Percentiles rank a stretch among this genome's conserved stretches.
Conservation (phyloP, 108 stramenopile species). For the Aurantiochytrium sp. region DNA sequence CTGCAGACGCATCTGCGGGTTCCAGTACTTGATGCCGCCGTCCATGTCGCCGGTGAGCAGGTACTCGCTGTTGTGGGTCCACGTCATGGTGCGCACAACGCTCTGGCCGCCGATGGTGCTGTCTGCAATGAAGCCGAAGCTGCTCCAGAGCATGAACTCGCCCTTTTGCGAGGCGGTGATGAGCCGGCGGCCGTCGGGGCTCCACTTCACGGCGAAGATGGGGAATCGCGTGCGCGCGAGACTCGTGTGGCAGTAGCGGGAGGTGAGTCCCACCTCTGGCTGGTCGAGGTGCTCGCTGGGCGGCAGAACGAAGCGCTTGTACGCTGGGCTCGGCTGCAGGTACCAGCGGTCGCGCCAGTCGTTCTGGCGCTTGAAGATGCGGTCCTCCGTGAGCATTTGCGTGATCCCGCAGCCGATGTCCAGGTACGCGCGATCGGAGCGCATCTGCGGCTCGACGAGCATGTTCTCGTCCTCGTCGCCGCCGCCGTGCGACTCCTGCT, state of each 20-base stretch:
- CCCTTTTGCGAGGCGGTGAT: conserved; percentile 25
- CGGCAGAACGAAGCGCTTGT: conserved; percentile 15
- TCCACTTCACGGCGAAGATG: conserved; percentile 33
- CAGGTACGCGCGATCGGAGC: conserved; percentile 3
- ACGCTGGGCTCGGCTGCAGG: not conserved
- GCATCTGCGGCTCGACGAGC: conserved; percentile 28
- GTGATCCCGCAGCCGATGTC: not conserved
- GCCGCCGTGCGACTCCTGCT: not conserved
- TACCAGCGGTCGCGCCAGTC: conserved; percentile 21
- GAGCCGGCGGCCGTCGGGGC: conserved; percentile 29
- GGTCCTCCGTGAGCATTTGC: conserved; percentile 11
- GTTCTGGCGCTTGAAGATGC: not conserved
- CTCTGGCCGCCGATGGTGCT: conserved; percentile 75
- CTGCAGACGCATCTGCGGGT: conserved; percentile 79
- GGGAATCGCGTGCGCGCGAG: not conserved
- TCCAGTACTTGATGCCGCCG: conserved; percentile 84
- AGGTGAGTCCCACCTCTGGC: not conserved
- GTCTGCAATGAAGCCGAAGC: conserved; percentile 79
- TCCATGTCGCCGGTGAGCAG: conserved; percentile 74
- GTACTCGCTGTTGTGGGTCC: conserved; percentile 80
- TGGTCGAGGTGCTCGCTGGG: conserved; percentile 20
- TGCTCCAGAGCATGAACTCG: conserved; percentile 72
- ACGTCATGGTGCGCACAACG: conserved; percentile 81
- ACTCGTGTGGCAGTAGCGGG: conserved; percentile 25
- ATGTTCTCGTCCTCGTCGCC: not conserved